phyloP scores from a whole-genome alignment of 805 yeast species.

The Saccharomyces jurei region DNA sequence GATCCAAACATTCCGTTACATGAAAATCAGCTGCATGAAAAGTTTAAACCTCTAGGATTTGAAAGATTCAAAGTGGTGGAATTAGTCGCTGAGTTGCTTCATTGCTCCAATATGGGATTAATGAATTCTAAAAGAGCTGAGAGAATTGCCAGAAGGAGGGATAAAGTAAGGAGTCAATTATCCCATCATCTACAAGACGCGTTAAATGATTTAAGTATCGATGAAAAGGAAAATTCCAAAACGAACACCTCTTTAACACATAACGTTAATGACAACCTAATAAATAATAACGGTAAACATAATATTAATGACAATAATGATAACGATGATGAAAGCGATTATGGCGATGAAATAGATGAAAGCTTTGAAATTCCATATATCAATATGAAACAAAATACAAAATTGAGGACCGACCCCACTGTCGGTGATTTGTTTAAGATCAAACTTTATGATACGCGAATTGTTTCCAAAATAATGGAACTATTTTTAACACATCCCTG shows the following conservation, averaged over 20 bases:
- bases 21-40: slow-evolving; percentile 56
- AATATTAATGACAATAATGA: slow-evolving; percentile 7
- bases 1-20: slow-evolving; percentile 25
- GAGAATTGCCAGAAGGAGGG: slow-evolving; percentile 59
- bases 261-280: background rate
- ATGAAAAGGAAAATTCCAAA: slow-evolving; percentile 4
- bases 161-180: slow-evolving; percentile 52
- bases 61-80: slow-evolving; percentile 88
- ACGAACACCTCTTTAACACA: background rate
- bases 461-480: slow-evolving; percentile 57
- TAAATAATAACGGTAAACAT: background rate
- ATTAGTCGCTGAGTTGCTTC: slow-evolving; percentile 85
- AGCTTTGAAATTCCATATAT: slow-evolving; percentile 30
- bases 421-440: slow-evolving; percentile 86
- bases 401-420: slow-evolving; percentile 51
- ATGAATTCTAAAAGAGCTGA: slow-evolving; percentile 73
- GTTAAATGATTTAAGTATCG: slow-evolving; percentile 23
- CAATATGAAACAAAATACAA: slow-evolving; percentile 32
- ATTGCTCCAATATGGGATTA: slow-evolving; percentile 94
- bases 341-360: slow-evolving; percentile 27
- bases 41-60: slow-evolving; percentile 71
- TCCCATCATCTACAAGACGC: slow-evolving; percentile 31
- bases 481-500: slow-evolving; percentile 85
- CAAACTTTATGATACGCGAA: slow-evolving; percentile 64
- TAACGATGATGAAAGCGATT: slow-evolving; percentile 10